Conservation (phyloP, 257 asterid genomes). For the Solanum medicagineum region DNA sequence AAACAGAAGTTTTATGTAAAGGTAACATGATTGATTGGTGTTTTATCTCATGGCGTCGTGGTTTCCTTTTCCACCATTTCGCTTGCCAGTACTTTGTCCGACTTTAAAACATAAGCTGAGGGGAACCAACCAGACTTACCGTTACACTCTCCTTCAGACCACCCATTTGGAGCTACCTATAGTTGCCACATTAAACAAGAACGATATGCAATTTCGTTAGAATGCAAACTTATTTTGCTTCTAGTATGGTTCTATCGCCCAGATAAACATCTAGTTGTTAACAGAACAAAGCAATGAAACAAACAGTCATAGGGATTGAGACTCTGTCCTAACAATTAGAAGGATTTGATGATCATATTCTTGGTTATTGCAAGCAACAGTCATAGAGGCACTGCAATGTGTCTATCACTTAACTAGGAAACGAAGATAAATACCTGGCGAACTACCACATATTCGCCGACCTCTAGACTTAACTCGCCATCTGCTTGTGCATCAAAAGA, state of each 20-base stretch:
- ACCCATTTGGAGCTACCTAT: constrained; percentile 69
- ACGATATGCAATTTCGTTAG: background rate
- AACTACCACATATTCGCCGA: constrained; percentile 65
- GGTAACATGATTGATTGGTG: background rate
- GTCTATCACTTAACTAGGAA: background rate
- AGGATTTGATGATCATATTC: too few relatives aligned
- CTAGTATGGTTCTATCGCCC: background rate
- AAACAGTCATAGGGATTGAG: background rate
- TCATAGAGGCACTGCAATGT: background rate
- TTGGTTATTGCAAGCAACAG: background rate
- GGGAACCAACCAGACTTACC: constrained; percentile 96
- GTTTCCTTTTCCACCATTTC: constrained; percentile 18
- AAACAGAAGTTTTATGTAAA: background rate
- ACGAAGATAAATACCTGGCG: constrained; percentile 48
- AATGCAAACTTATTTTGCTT: background rate
- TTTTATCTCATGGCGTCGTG: background rate
- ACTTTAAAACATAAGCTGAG: constrained; percentile 64
- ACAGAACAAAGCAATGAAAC: background rate
- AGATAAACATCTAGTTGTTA: background rate
- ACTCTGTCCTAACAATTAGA: too few relatives aligned
- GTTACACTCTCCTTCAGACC: constrained; percentile 97
- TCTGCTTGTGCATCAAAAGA: constrained; percentile 85
- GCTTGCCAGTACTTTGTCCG: constrained; percentile 21
- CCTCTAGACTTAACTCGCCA: constrained; percentile 65
- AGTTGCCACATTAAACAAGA: background rate